These are phyloP conservation scores for Marsdenia floribunda DNA, from an alignment of 257 asterid genomes.

Conservation along the genomic window DNA sequence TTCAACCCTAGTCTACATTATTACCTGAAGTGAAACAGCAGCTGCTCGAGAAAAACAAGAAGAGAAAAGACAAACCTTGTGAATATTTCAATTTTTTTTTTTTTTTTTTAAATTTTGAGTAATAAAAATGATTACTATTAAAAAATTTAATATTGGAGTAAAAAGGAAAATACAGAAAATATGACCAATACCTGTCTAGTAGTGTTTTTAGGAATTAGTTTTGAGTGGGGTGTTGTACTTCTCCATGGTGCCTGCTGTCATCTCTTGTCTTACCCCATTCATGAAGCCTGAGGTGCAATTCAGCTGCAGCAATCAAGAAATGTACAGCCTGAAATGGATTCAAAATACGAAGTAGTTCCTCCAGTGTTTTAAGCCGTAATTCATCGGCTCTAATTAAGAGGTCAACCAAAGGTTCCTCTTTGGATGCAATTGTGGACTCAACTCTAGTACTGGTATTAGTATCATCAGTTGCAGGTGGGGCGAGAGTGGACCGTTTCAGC, in stretches of 20 bases:
- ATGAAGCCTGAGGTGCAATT: conserved; percentile 67
- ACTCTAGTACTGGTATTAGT: conserved; percentile 16
- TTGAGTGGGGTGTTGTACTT: too few species aligned
- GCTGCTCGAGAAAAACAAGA: too few species aligned
- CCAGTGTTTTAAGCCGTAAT: conserved; percentile 49
- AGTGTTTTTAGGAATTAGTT: too few species aligned
- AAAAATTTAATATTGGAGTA: too few species aligned
- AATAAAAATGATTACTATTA: too few species aligned
- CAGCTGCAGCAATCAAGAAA: conserved; percentile 72
- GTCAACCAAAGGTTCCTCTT: conserved; percentile 37
- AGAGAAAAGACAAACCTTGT: too few species aligned
- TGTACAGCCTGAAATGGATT: conserved; percentile 46
- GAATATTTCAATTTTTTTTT: too few species aligned
- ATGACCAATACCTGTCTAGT: too few species aligned
- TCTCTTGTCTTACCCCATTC: conserved; percentile 50
- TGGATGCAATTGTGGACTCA: conserved; percentile 22
- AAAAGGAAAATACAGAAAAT: too few species aligned
- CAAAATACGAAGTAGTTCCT: conserved; percentile 26
- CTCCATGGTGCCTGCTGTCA: not conserved
- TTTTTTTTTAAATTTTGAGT: too few species aligned
- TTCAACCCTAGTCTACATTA: too few species aligned
- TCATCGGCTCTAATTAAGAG: conserved; percentile 49
- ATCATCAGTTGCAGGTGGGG: not conserved
- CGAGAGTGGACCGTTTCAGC: conserved; percentile 19
- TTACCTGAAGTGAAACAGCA: too few species aligned